phyloP scores from a whole-genome alignment of 495 filamentous ascomycete genomes.

The Aspergillus hancockii region DNA sequence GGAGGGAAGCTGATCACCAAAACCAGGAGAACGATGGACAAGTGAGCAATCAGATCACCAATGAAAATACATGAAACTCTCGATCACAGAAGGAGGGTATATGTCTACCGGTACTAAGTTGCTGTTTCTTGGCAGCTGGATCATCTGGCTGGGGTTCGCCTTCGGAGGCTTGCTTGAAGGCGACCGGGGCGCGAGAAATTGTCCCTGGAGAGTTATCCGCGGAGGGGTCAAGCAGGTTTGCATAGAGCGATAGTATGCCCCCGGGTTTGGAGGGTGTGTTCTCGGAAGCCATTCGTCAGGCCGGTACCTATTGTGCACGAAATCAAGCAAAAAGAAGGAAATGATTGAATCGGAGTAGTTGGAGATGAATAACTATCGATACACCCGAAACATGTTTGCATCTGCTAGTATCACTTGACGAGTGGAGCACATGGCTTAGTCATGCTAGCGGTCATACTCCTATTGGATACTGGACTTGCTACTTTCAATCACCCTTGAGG shows the following conservation, averaged over 20 bases:
- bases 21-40: slow-evolving; percentile 32
- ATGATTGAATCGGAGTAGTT: not conserved
- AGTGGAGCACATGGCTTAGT: not conserved
- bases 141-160: slow-evolving; percentile 53
- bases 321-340: not conserved
- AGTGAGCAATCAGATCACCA: slow-evolving; percentile 50
- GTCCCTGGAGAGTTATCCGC: slow-evolving; percentile 56
- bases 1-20: slow-evolving; percentile 61
- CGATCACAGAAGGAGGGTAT: slow-evolving; percentile 29
- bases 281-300: slow-evolving; percentile 37
- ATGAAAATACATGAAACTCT: slow-evolving; percentile 16
- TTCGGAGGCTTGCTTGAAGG: slow-evolving; percentile 62
- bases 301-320: not conserved
- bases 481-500: too few species aligned
- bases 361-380: not conserved
- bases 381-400: not conserved
- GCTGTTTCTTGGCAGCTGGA: slow-evolving; percentile 65
- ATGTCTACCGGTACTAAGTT: slow-evolving; percentile 71
- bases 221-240: slow-evolving; percentile 59
- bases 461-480: too few species aligned
- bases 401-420: not conserved
- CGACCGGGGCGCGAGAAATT: slow-evolving; percentile 77
- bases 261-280: slow-evolving; percentile 34
- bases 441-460: too few species aligned
- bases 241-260: slow-evolving; percentile 60